Evolutionary conservation across 1,139 yeast genomes (phyloP).

Genomic region (Suhomyces anneliseae): DNA sequence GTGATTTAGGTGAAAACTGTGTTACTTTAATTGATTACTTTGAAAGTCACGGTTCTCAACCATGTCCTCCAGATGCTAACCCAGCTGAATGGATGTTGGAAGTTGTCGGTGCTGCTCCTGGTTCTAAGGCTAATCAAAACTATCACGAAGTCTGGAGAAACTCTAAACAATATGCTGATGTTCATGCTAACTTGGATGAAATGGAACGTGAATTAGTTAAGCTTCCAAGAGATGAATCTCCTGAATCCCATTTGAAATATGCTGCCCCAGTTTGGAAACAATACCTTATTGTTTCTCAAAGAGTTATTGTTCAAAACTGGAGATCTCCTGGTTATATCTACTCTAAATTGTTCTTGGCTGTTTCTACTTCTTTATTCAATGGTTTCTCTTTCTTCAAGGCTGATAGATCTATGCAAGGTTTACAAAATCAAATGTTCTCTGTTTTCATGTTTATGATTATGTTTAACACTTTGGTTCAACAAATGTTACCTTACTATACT

Average conservation of each 20-base stretch:
- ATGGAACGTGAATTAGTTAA: constrained; percentile 32
- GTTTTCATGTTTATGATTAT: constrained; percentile 56
- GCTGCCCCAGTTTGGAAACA: constrained; percentile 52
- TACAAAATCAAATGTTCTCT: constrained; percentile 59
- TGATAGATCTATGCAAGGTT: constrained; percentile 55
- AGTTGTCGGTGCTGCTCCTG: constrained; percentile 44
- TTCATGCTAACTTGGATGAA: constrained; percentile 24
- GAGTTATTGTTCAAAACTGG: constrained; percentile 68
- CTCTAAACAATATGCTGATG: constrained; percentile 27
- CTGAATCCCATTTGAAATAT: constrained; percentile 32
- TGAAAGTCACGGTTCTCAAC: constrained; percentile 51
- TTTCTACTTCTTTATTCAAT: constrained; percentile 57
- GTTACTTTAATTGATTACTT: constrained; percentile 52
- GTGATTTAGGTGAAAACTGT: constrained; percentile 68
- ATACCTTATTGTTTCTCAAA: constrained; percentile 48
- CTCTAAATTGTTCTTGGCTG: constrained; percentile 58
- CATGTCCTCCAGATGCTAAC: constrained; percentile 47
- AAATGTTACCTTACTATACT: constrained; percentile 70
- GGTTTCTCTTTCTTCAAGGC: constrained; percentile 79
- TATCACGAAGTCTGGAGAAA: constrained; percentile 36
- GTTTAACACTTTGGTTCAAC: constrained; percentile 60
- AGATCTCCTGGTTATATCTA: constrained; percentile 74
- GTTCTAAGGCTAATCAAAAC: constrained; percentile 36
- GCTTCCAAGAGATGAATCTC: constrained; percentile 24
- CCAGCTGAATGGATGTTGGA: constrained; percentile 63